phyloP scores from a whole-genome alignment of 495 filamentous ascomycete genomes.

The Aspergillus sparsus region DNA sequence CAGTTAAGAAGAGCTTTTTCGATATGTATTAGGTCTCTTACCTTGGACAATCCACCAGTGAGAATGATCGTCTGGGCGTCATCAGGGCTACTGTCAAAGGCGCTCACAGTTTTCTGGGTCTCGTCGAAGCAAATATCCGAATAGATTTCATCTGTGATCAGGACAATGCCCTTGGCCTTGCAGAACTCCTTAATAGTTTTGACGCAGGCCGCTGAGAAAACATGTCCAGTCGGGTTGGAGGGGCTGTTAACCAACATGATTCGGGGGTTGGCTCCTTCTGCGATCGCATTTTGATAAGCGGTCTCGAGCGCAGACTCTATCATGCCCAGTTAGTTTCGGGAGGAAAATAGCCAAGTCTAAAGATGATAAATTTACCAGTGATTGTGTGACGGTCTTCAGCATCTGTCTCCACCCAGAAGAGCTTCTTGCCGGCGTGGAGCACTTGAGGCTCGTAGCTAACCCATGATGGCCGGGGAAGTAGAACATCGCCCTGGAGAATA shows the following conservation, averaged over 20 bases:
- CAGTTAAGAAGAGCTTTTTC: too few species aligned
- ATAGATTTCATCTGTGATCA: constrained; percentile 11
- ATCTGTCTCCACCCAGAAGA: constrained; percentile 11
- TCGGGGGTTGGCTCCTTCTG: constrained; percentile 5
- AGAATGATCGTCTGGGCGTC: constrained; percentile 3
- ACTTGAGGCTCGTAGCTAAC: constrained; percentile 16
- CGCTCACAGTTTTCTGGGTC: neutral
- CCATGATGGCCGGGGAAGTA: constrained; percentile 14
- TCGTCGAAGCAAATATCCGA: constrained; percentile 12
- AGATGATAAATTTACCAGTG: neutral
- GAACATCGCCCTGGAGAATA: constrained; percentile 13
- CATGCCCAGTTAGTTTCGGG: too few species aligned
- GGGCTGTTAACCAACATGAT: constrained; percentile 11
- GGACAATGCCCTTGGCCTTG: constrained; percentile 6
- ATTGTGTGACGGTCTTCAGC: constrained; percentile 7
- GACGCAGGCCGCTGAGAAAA: constrained; percentile 3
- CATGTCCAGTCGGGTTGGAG: constrained; percentile 8
- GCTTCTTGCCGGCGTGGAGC: constrained; percentile 11
- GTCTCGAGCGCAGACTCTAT: constrained; percentile 3
- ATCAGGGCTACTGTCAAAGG: constrained; percentile 5
- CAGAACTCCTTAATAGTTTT: constrained; percentile 1
- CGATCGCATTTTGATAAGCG: constrained; percentile 4
- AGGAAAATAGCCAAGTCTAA: too few species aligned
- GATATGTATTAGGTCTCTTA: neutral
- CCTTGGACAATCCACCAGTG: constrained; percentile 1